Conservation (phyloP, 495 filamentous ascomycete genomes). For the Daldinia concentrica region DNA sequence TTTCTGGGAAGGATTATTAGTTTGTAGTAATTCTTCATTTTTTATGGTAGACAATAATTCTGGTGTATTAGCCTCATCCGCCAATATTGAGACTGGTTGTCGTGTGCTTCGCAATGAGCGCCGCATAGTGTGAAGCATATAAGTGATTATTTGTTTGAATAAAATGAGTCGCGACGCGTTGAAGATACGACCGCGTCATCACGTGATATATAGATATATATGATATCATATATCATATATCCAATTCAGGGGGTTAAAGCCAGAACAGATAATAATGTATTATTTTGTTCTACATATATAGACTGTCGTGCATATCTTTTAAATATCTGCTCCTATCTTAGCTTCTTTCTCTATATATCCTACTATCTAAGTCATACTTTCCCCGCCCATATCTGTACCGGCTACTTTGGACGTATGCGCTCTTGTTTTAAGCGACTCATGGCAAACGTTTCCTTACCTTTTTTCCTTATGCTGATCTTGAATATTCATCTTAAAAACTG, state of each 20-base stretch:
- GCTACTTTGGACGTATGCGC: neutral
- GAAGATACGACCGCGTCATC: conserved; percentile 20
- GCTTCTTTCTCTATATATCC: neutral
- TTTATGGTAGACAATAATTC: conserved; percentile 1
- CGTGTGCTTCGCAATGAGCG: conserved; percentile 24
- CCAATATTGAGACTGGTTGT: conserved; percentile 1
- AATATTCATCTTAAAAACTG: neutral
- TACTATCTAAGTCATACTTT: neutral
- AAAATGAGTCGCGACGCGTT: conserved; percentile 15
- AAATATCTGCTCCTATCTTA: neutral
- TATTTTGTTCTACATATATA: neutral
- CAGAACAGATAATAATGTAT: neutral
- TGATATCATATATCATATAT: neutral
- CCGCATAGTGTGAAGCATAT: conserved; percentile 19
- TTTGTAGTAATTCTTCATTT: neutral
- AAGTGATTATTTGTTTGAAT: conserved; percentile 1
- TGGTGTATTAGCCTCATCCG: neutral
- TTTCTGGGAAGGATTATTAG: neutral
- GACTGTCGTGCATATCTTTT: neutral
- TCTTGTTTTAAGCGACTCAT: neutral
- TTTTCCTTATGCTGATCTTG: neutral
- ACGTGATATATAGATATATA: no score
- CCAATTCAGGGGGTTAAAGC: neutral
- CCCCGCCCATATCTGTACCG: neutral
- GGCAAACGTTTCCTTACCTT: neutral